Base-by-base conservation (phyloP, 129 eudicot species). In the Lactuca sativa region DNA sequence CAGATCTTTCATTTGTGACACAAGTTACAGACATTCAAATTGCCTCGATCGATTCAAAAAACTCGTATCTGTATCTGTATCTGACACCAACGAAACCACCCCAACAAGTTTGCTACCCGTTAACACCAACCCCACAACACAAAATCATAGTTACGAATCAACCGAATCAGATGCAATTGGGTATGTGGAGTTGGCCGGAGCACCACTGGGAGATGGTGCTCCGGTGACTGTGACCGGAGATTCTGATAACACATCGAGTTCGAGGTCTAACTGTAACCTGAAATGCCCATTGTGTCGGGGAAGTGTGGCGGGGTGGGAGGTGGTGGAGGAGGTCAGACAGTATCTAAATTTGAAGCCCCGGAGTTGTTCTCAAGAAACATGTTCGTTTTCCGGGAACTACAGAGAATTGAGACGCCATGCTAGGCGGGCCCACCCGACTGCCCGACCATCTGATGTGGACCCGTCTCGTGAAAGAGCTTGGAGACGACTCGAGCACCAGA, bases 271-370 rank as follows among this genome's bases (percentile, higher is more conserved):
- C 38, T 70, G 70, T 49, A 73, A 77, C 69, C 74, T 86, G 71
- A 83, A 71, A 16, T 92, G 98, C 81, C 98, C 98, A 34, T 77
- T 92, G 73, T 92, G 98, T 63, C 86, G 98, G 73, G 96, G 98
- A 59, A 72, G 32, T 47, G 92, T 92, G 9, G 61, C 82, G 13
- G 92, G 95, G 49, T 86, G 81, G 84, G 80, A 83, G 72, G 92
- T 92, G 37, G 88, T 92, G 14, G 95, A 89, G 62, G 96, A 89
- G 31, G 90, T 86, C 51, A 77, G 98, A 57, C 76, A 81, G 49
- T 82, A 89, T 80, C 84, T 92, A 10, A 85, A 92, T 73, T 30
- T 63, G 77, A 92, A 92, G 77, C 41, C 80, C 14, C 82, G 98
- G 40, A 82, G 88, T 78, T 92, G 98, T 80, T 89, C 98, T 76